These are phyloP conservation scores for Metschnikowia lachancei DNA, from an alignment of 805 yeast genomes.

Conservation along the genomic window DNA sequence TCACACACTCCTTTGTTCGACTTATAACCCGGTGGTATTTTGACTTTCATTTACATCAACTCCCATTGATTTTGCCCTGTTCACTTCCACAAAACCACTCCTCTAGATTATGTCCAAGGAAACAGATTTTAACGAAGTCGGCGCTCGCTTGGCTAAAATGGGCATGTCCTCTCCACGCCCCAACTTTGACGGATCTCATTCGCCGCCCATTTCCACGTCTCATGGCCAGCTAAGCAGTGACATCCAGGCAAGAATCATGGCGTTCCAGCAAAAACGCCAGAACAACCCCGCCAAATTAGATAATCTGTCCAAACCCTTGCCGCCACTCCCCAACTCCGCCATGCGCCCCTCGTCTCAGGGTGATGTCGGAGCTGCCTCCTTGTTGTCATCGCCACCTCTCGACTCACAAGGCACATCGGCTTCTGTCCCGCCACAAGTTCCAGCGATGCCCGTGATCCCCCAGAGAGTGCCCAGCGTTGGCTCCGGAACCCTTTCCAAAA, in stretches of 20 bases:
- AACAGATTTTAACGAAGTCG: constrained; percentile 14
- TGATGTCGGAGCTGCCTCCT: constrained; percentile 5
- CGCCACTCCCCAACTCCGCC: constrained; percentile 16
- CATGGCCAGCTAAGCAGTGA: constrained; percentile 54
- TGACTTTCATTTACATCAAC: no score
- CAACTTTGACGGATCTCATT: constrained; percentile 17
- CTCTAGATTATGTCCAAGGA: constrained; percentile 13
- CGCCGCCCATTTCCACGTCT: constrained; percentile 21
- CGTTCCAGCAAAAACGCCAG: constrained; percentile 76
- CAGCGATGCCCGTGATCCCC: no score
- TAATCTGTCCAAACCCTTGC: constrained; percentile 14
- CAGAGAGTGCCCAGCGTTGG: constrained; percentile 1
- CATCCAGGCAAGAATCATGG: constrained; percentile 81
- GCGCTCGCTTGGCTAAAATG: constrained; percentile 16
- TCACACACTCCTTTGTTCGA: background rate
- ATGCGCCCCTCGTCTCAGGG: constrained; percentile 16
- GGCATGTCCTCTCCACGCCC: constrained; percentile 15
- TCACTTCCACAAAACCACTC: no score
- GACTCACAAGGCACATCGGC: background rate
- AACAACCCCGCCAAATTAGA: constrained; percentile 15
- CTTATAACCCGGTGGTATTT: background rate
- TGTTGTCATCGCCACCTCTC: constrained; percentile 15
- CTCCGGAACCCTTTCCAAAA: constrained; percentile 27
- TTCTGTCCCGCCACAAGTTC: no score
- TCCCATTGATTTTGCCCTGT: no score